Conservation (phyloP, 2,329 filamentous ascomycete genomes). For the Xylariaceae sp. region DNA sequence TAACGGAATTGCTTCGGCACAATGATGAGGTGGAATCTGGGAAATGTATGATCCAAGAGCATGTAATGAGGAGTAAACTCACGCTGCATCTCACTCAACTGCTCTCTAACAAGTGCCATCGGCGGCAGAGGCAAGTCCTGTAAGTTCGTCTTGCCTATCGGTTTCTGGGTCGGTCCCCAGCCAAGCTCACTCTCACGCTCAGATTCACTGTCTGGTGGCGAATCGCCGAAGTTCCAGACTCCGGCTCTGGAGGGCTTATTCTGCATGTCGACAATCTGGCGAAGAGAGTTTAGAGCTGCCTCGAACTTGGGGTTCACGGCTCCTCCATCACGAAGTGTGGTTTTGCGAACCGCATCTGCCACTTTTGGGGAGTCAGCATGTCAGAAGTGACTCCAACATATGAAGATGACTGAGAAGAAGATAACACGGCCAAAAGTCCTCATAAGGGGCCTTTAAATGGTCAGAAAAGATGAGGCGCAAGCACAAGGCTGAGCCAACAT, state of each 20-base stretch:
- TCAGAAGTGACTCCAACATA: background rate
- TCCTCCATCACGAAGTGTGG: constrained; percentile 37
- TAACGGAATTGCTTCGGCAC: background rate
- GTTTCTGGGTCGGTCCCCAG: constrained; percentile 34
- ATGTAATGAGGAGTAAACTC: constrained; percentile 8
- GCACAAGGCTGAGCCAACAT: too few relatives aligned
- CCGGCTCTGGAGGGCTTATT: constrained; percentile 25
- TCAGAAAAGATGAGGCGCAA: too few relatives aligned
- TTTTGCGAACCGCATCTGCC: constrained; percentile 29
- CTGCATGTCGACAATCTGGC: constrained; percentile 51
- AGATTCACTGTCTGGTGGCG: constrained; percentile 6
- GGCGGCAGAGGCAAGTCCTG: constrained; percentile 54
- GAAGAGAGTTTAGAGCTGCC: constrained; percentile 47
- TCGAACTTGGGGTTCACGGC: constrained; percentile 45
- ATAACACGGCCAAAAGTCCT: too few relatives aligned
- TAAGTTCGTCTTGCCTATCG: constrained; percentile 43
- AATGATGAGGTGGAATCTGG: background rate
- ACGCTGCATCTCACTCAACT: constrained; percentile 48
- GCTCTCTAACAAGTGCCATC: constrained; percentile 44
- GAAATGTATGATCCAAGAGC: background rate
- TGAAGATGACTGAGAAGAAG: too few relatives aligned
- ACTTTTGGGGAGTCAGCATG: constrained; percentile 1
- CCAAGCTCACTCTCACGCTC: constrained; percentile 1
- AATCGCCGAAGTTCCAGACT: constrained; percentile 3
- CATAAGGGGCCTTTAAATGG: too few relatives aligned